Conservation (phyloP, 441 rosid genomes). For the Populus hybrid region DNA sequence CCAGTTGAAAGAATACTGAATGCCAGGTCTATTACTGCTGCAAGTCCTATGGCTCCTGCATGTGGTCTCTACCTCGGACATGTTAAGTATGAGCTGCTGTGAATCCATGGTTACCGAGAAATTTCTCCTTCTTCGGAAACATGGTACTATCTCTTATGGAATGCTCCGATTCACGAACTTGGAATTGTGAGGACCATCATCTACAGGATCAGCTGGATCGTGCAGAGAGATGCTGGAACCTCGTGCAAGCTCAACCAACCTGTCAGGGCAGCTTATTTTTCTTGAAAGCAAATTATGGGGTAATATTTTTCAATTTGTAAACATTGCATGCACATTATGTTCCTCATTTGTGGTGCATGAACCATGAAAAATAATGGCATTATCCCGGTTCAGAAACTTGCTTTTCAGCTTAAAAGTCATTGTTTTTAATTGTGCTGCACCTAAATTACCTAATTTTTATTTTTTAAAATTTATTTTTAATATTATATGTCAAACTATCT, state of each 20-base stretch:
- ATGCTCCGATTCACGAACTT: neutral
- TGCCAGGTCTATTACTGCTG: constrained; percentile 64
- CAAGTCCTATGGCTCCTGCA: constrained; percentile 95
- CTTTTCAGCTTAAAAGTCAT: no score
- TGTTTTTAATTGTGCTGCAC: no score
- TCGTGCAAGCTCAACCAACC: neutral
- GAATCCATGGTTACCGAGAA: constrained; percentile 23
- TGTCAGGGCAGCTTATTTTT: neutral
- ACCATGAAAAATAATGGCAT: no score
- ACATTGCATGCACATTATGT: neutral
- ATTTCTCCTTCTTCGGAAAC: neutral
- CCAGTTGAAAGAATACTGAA: constrained; percentile 70
- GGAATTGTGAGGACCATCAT: neutral
- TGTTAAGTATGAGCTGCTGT: constrained; percentile 62
- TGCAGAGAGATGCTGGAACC: neutral
- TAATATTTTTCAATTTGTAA: no score
- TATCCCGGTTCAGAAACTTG: no score
- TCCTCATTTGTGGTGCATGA: neutral
- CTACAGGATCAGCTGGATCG: neutral
- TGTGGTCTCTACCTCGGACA: constrained; percentile 77
- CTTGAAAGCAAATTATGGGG: neutral
- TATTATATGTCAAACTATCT: no score
- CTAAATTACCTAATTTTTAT: no score
- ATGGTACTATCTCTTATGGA: neutral
- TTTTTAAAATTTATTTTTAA: no score